A percentile compares a stretch with the other conserved stretches of the same genome.
These are phyloP conservation scores for Agrocybe chaxingu DNA, from an alignment of 768 basidiomycete species.

Conservation along the genomic window DNA sequence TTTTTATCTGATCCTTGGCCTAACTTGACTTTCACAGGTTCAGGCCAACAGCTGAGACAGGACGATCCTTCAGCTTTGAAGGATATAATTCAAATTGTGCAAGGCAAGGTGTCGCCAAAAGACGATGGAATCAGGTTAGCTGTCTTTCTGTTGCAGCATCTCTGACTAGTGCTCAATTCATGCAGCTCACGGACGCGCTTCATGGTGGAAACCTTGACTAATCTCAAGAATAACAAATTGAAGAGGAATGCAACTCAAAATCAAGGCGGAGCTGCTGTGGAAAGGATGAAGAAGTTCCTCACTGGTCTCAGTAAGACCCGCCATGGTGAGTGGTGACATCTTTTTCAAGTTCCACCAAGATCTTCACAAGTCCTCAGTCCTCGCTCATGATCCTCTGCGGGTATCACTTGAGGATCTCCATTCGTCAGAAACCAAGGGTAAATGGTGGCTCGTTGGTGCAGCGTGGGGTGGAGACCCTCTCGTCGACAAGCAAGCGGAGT, in stretches of 20 bases:
- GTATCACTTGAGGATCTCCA: slow-evolving; percentile 84
- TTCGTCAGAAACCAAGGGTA: slow-evolving; percentile 80
- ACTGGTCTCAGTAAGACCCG: slow-evolving; percentile 71
- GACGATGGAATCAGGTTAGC: slow-evolving; percentile 50
- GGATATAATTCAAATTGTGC: slow-evolving; percentile 84
- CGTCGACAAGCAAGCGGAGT: slow-evolving; percentile 57
- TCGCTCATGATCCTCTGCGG: slow-evolving; percentile 82
- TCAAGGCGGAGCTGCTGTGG: slow-evolving; percentile 72
- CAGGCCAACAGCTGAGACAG: slow-evolving; percentile 85
- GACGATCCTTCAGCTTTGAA: slow-evolving; percentile 93
- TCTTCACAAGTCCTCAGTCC: slow-evolving; percentile 42
- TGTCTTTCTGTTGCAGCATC: background rate
- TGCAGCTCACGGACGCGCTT: slow-evolving; percentile 85
- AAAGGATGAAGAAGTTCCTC: slow-evolving; percentile 88
- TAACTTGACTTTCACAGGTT: slow-evolving; percentile 49
- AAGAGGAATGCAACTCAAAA: slow-evolving; percentile 63
- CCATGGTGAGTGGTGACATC: slow-evolving; percentile 46
- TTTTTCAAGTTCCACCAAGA: background rate
- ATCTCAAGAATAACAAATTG: slow-evolving; percentile 89
- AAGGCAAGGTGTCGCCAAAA: slow-evolving; percentile 58
- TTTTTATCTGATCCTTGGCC: background rate
- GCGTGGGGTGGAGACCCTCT: slow-evolving; percentile 95
- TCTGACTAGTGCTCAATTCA: background rate
- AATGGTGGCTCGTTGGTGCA: slow-evolving; percentile 99
- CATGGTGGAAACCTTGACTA: slow-evolving; percentile 91